Conservation (phyloP, 257 asterid genomes). For the Solanum appendiculatum region DNA sequence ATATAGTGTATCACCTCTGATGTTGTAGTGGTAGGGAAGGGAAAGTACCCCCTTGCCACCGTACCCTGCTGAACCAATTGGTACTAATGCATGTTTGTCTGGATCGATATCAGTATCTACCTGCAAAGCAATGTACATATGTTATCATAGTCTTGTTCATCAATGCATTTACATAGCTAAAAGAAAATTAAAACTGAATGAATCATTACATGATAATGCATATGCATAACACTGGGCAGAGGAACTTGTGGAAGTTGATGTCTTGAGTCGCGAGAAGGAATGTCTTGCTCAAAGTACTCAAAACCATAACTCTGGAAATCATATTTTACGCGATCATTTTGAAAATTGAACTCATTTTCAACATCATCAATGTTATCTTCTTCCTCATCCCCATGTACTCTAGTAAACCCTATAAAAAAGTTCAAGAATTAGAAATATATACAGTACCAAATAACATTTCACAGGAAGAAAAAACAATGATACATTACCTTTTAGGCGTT, state of each 20-base stretch:
- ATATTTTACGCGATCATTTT: background rate
- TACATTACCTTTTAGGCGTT: conserved; percentile 17
- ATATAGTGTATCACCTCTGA: background rate
- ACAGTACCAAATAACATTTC: background rate
- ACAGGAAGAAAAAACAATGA: background rate
- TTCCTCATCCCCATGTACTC: conserved; percentile 27
- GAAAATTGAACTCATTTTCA: conserved; percentile 18
- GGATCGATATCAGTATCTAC: conserved; percentile 5
- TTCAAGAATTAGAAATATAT: background rate
- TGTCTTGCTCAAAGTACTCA: background rate
- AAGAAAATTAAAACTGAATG: background rate
- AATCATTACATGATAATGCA: background rate
- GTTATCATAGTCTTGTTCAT: background rate
- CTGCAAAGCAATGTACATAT: background rate
- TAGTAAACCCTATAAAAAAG: conserved; percentile 11
- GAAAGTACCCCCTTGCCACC: background rate
- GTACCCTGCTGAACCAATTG: background rate
- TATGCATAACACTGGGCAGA: conserved; percentile 1
- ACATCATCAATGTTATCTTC: conserved; percentile 24
- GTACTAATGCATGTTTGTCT: conserved; percentile 9
- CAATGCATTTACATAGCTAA: background rate
- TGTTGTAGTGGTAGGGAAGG: background rate
- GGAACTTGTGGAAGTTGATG: background rate
- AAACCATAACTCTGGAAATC: background rate
- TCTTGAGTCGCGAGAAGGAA: background rate